These are phyloP conservation scores for Pachysolen tannophilus DNA, from an alignment of 805 yeast species.

Conservation along the genomic window DNA sequence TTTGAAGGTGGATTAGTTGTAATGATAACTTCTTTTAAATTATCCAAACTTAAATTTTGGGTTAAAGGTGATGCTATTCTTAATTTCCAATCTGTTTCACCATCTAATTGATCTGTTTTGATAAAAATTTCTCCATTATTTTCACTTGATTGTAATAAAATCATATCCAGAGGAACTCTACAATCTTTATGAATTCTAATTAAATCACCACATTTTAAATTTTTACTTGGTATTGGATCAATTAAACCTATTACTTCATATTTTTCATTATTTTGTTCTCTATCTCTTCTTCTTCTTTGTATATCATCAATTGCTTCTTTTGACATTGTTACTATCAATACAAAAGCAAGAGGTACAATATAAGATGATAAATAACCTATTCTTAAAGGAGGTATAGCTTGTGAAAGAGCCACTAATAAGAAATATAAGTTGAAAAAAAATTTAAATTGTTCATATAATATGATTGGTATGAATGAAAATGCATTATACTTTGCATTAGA, in stretches of 20 bases:
- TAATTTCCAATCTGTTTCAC: slow-evolving; percentile 98
- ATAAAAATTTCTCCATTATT: slow-evolving; percentile 81
- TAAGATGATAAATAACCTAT: slow-evolving; percentile 93
- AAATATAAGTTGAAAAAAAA: slow-evolving; percentile 93
- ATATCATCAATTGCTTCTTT: slow-evolving; percentile 96
- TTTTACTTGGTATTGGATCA: slow-evolving; percentile 43
- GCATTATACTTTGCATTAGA: slow-evolving; percentile 94
- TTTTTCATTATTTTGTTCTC: slow-evolving; percentile 77
- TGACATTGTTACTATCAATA: slow-evolving; percentile 83
- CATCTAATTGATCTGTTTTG: slow-evolving; percentile 96
- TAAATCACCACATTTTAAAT: slow-evolving; percentile 79
- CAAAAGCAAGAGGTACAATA: slow-evolving; percentile 91
- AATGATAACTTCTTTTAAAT: slow-evolving; percentile 47
- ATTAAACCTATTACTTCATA: slow-evolving; percentile 57
- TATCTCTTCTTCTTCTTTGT: slow-evolving; percentile 82
- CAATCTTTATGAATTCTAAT: slow-evolving; percentile 71
- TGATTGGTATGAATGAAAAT: slow-evolving; percentile 77
- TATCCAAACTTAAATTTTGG: slow-evolving; percentile 48
- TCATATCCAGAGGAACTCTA: slow-evolving; percentile 91
- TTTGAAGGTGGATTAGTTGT: slow-evolving; percentile 77
- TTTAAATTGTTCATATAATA: slow-evolving; percentile 92
- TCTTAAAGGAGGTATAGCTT: slow-evolving; percentile 78
- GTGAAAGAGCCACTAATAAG: slow-evolving; percentile 87
- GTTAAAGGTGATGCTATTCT: slow-evolving; percentile 71
- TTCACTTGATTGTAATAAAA: slow-evolving; percentile 78